phyloP scores from a whole-genome alignment of 768 basidiomycete genomes.

The Tulasnella sp. region DNA sequence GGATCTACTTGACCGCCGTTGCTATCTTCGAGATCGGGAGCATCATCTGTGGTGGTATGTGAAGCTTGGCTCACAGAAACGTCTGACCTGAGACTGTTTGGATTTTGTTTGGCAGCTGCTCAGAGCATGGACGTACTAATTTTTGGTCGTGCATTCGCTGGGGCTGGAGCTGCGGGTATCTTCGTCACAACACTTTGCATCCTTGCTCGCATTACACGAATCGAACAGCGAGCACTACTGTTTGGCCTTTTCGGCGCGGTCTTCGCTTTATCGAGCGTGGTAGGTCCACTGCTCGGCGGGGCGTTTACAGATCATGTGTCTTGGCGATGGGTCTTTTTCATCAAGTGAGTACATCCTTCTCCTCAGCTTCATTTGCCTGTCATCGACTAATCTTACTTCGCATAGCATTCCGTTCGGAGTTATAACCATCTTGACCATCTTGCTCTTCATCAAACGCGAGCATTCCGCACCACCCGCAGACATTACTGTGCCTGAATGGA shows the following conservation, averaged over 20 bases:
- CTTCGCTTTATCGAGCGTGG: constrained; percentile 36
- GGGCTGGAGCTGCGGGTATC: constrained; percentile 17
- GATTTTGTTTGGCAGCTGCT: constrained; percentile 5
- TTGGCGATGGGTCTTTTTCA: constrained; percentile 43
- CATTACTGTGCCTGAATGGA: neutral
- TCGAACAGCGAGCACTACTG: constrained; percentile 16
- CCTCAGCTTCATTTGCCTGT: neutral
- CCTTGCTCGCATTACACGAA: constrained; percentile 19
- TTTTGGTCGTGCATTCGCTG: constrained; percentile 25
- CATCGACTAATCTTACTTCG: neutral
- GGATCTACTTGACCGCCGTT: constrained; percentile 22
- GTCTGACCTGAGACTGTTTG: too few species aligned
- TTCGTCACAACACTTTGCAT: constrained; percentile 21
- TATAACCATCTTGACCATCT: constrained; percentile 19
- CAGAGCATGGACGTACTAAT: constrained; percentile 21
- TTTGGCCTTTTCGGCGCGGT: constrained; percentile 17
- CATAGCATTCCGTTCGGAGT: constrained; percentile 17
- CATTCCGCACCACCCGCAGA: constrained; percentile 2
- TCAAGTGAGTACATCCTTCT: constrained; percentile 23
- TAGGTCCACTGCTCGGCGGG: constrained; percentile 40
- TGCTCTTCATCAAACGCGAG: constrained; percentile 16
- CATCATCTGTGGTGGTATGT: constrained; percentile 31
- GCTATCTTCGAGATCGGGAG: constrained; percentile 38
- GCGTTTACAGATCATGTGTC: constrained; percentile 34
- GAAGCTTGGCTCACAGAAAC: too few species aligned